phyloP scores from a whole-genome alignment of 768 basidiomycete species.

The Sporobolomyces roseus region DNA sequence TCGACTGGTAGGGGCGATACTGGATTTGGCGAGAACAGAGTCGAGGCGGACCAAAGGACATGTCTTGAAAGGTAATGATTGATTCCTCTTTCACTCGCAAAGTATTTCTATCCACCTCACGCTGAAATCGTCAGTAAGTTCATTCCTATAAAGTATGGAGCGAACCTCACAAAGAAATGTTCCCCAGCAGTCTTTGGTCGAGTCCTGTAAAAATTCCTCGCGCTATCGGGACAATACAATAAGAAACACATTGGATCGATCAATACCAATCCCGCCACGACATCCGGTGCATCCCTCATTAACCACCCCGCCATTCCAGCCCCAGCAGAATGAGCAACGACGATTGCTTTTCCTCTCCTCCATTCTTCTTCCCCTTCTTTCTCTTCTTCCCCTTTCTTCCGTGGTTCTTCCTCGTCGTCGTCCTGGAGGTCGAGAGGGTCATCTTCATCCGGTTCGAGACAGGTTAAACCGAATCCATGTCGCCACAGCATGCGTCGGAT shows the following conservation, averaged over 20 bases:
- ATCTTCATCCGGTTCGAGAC: conserved; percentile 19
- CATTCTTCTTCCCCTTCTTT: conserved; percentile 23
- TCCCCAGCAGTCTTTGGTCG: conserved; percentile 28
- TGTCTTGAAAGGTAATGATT: conserved; percentile 32
- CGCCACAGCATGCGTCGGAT: conserved; percentile 34
- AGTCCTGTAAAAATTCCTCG: conserved; percentile 38
- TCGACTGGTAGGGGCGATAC: conserved; percentile 19
- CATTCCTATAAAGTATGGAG: no score
- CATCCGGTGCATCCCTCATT: conserved; percentile 33
- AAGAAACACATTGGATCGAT: conserved; percentile 38
- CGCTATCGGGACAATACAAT: conserved; percentile 20
- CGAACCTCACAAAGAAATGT: conserved; percentile 27
- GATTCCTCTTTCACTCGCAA: conserved; percentile 37
- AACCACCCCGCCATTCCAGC: conserved; percentile 30
- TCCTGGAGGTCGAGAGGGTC: neutral
- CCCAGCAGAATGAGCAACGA: conserved; percentile 30
- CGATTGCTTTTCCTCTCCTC: conserved; percentile 32
- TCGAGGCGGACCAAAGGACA: conserved; percentile 32
- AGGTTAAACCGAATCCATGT: conserved; percentile 36
- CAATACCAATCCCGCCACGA: conserved; percentile 34
- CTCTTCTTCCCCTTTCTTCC: neutral
- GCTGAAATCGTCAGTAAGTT: no score
- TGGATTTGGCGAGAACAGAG: conserved; percentile 7
- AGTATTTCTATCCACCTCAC: no score
- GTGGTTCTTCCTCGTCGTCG: neutral